Conservation (phyloP, 139 green algal genomes). For the Chlorella sp. region DNA sequence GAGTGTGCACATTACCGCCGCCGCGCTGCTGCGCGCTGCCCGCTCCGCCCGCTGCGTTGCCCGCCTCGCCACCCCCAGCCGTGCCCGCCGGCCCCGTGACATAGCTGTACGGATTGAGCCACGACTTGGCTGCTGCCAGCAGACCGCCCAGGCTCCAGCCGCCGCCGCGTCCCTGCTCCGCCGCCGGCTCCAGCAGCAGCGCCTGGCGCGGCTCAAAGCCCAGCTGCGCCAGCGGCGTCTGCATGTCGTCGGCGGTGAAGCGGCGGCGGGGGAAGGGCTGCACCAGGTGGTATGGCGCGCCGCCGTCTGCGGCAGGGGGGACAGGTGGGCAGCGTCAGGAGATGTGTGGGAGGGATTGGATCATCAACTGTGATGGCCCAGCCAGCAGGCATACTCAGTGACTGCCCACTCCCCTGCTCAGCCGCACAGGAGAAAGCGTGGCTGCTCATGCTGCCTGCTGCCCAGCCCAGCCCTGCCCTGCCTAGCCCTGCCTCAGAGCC, state of each 20-base stretch:
- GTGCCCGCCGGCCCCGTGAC: neutral
- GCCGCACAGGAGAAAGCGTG: no score
- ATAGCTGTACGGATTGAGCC: constrained; percentile 24
- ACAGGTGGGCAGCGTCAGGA: neutral
- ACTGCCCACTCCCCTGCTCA: no score
- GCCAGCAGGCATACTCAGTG: no score
- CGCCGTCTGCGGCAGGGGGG: constrained; percentile 24
- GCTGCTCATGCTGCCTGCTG: neutral
- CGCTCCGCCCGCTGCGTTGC: neutral
- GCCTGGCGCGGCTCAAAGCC: constrained; percentile 15
- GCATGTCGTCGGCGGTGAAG: constrained; percentile 12
- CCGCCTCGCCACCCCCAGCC: no score
- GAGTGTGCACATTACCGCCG: constrained; percentile 10
- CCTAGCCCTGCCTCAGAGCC: no score
- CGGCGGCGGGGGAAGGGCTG: constrained; percentile 33
- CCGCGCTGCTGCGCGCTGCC: neutral
- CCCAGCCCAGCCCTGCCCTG: no score
- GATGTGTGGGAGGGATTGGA: neutral
- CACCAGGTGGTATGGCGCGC: constrained; percentile 29
- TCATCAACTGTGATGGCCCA: no score
- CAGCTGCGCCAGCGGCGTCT: constrained; percentile 3
- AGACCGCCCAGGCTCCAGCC: constrained; percentile 10
- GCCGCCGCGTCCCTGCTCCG: neutral
- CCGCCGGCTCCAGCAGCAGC: constrained; percentile 22
- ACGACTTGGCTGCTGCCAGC: constrained; percentile 3